Evolutionary conservation across 2,329 filamentous ascomycete species (phyloP).

Genomic region (Ascochyta clinopodiicola): DNA sequence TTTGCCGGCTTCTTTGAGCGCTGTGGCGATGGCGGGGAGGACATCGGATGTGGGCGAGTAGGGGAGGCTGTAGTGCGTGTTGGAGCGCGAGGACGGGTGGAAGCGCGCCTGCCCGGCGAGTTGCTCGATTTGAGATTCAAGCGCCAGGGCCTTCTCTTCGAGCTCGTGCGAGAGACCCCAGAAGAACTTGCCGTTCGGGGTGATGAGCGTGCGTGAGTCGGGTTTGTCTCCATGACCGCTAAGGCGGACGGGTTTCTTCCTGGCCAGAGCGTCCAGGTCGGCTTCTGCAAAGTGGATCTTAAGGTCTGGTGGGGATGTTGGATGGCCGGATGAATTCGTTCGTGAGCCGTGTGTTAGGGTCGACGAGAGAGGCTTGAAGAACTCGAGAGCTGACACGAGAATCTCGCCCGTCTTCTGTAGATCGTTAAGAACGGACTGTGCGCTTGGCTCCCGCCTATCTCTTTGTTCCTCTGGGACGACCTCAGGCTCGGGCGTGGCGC

Average conservation of each 20-base stretch:
- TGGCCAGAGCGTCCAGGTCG: constrained; percentile 59
- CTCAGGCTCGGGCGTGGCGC: constrained; percentile 31
- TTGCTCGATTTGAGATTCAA: constrained; percentile 62
- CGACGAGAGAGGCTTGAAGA: constrained; percentile 51
- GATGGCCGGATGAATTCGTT: constrained; percentile 21
- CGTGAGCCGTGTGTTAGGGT: constrained; percentile 42
- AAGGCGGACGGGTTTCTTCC: constrained; percentile 60
- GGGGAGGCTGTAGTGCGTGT: constrained; percentile 16
- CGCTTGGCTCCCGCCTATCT: constrained; percentile 39
- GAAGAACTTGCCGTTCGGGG: constrained; percentile 78
- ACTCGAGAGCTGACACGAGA: constrained; percentile 48
- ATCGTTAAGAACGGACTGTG: constrained; percentile 49
- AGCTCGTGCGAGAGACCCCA: constrained; percentile 72
- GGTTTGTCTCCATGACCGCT: constrained; percentile 52
- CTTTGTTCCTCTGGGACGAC: constrained; percentile 35
- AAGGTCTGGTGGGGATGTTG: constrained; percentile 43
- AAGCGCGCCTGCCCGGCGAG: constrained; percentile 38
- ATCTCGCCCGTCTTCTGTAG: constrained; percentile 49
- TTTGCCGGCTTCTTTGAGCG: constrained; percentile 45
- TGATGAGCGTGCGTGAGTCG: constrained; percentile 70
- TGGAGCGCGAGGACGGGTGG: constrained; percentile 28
- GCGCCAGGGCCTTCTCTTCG: constrained; percentile 71
- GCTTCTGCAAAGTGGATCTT: constrained; percentile 49
- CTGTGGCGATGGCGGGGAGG: constrained; percentile 45
- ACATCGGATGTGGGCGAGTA: constrained; percentile 37